phyloP scores from a whole-genome alignment of 768 basidiomycete genomes.

The Goffeauzyma gilvescens region DNA sequence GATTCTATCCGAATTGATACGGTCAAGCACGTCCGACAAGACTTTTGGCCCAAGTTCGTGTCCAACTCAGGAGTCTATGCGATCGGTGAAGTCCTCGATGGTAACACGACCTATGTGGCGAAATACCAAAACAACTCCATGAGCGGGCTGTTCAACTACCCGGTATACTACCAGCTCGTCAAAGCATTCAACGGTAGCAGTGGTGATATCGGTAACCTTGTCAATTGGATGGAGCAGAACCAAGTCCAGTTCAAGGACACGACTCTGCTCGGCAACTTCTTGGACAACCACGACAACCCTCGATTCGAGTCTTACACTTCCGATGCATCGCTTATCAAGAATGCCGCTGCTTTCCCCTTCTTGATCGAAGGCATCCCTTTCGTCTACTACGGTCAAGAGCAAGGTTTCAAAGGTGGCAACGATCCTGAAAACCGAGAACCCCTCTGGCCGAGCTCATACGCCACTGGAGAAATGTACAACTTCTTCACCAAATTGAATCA shows the following conservation, averaged over 20 bases:
- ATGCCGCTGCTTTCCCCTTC: slow-evolving; percentile 31
- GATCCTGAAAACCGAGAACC: slow-evolving; percentile 30
- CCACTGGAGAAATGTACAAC: slow-evolving; percentile 23
- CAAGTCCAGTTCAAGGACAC: slow-evolving; percentile 21
- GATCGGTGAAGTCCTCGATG: slow-evolving; percentile 52
- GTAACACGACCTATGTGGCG: slow-evolving; percentile 25
- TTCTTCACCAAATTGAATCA: slow-evolving; percentile 24
- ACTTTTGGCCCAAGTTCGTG: slow-evolving; percentile 62
- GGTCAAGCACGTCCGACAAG: slow-evolving; percentile 33
- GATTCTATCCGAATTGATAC: slow-evolving; percentile 71
- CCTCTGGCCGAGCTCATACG: slow-evolving; percentile 22
- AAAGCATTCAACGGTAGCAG: slow-evolving; percentile 24
- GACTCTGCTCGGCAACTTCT: slow-evolving; percentile 26
- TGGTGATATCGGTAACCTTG: slow-evolving; percentile 18
- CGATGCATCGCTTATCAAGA: slow-evolving; percentile 27
- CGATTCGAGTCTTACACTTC: slow-evolving; percentile 22
- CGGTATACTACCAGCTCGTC: slow-evolving; percentile 26
- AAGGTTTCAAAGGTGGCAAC: slow-evolving; percentile 28
- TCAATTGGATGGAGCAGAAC: slow-evolving; percentile 14
- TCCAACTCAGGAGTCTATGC: slow-evolving; percentile 63
- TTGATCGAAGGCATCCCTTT: slow-evolving; percentile 33
- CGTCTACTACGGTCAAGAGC: slow-evolving; percentile 30
- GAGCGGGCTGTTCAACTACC: slow-evolving; percentile 31
- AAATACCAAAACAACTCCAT: slow-evolving; percentile 23
- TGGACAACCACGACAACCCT: slow-evolving; percentile 31